phyloP scores from a whole-genome alignment of 768 basidiomycete species.

The Suillus variegatus region DNA sequence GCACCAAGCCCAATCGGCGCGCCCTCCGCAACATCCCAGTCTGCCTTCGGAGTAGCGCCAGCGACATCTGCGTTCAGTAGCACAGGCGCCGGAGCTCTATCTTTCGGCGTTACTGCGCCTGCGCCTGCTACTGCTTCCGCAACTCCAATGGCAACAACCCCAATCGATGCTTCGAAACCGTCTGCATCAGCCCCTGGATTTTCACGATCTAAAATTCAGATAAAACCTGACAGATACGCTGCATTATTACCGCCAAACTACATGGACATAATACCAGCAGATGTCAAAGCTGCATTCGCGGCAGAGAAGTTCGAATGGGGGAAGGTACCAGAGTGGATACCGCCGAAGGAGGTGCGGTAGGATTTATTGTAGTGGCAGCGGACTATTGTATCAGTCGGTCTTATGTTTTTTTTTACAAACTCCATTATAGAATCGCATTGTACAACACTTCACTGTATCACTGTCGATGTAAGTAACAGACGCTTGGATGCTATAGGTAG shows the following conservation, averaged over 20 bases:
- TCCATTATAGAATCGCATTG: not conserved
- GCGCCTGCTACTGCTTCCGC: slow-evolving; percentile 27
- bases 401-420: slow-evolving; percentile 6
- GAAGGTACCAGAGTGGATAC: slow-evolving; percentile 73
- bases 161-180: slow-evolving; percentile 19
- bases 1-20: slow-evolving; percentile 4
- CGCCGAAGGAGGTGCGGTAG: slow-evolving; percentile 61
- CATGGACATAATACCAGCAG: slow-evolving; percentile 50
- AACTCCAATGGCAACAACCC: slow-evolving; percentile 25
- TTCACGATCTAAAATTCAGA: slow-evolving; percentile 34
- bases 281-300: slow-evolving; percentile 54
- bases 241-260: slow-evolving; percentile 60
- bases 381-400: not conserved
- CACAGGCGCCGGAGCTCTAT: slow-evolving; percentile 19
- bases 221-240: slow-evolving; percentile 58
- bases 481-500: not conserved
- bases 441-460: not conserved
- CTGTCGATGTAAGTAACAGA: not conserved
- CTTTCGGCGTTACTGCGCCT: slow-evolving; percentile 24
- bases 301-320: slow-evolving; percentile 64
- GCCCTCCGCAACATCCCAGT: slow-evolving; percentile 5
- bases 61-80: slow-evolving; percentile 18
- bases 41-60: slow-evolving; percentile 30
- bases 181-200: slow-evolving; percentile 34
- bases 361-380: not conserved